Evolutionary conservation across 371 early-diverging fungal species (phyloP).

Genomic region (Apophysomyces ossiformis): DNA sequence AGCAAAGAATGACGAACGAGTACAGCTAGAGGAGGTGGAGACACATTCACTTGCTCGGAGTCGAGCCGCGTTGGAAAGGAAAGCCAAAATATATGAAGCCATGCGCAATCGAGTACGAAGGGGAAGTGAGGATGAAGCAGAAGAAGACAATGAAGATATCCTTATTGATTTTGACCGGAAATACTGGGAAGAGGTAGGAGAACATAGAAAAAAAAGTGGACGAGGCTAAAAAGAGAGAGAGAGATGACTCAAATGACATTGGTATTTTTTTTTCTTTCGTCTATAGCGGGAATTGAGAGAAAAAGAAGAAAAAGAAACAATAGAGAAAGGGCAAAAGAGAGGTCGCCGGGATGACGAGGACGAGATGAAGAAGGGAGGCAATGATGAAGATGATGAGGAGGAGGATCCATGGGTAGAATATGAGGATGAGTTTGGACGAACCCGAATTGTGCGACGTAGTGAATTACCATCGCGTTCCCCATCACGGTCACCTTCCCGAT

Average conservation of each 20-base stretch:
- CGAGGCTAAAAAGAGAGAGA: neutral
- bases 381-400: constrained; percentile 28
- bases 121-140: constrained; percentile 24
- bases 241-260: neutral
- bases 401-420: constrained; percentile 83
- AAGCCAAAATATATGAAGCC: constrained; percentile 67
- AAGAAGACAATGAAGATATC: constrained; percentile 32
- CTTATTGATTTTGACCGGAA: constrained; percentile 58
- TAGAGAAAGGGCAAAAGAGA: neutral
- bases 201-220: neutral
- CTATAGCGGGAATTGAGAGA: constrained; percentile 11
- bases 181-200: constrained; percentile 41
- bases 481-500: constrained; percentile 25
- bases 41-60: constrained; percentile 43
- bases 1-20: constrained; percentile 30
- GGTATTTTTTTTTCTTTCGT: too few species aligned
- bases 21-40: constrained; percentile 37
- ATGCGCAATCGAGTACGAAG: constrained; percentile 41
- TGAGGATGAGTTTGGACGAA: constrained; percentile 81
- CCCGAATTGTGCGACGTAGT: constrained; percentile 71
- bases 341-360: neutral
- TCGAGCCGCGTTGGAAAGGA: constrained; percentile 66
- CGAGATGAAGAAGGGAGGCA: constrained; percentile 12
- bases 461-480: constrained; percentile 46
- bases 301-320: constrained; percentile 3